phyloP scores from a whole-genome alignment of 2,329 filamentous ascomycete species.

The Stachybotrys chlorohalonatus region DNA sequence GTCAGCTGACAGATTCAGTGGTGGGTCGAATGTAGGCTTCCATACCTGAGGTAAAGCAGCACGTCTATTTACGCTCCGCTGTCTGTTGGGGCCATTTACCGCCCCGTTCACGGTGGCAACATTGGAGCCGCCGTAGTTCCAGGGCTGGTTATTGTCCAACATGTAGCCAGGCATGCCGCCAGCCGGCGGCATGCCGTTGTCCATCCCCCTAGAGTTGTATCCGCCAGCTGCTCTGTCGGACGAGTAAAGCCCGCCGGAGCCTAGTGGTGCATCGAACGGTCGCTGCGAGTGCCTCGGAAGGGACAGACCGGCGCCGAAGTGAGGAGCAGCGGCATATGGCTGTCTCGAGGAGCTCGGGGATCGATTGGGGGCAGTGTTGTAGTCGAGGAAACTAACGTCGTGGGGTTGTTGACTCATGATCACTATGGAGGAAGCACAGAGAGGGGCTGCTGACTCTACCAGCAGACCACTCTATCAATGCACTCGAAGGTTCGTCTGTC shows the following conservation, averaged over 20 bases:
- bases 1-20: conserved; percentile 25
- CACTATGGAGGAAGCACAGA: conserved; percentile 1
- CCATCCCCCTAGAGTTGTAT: conserved; percentile 51
- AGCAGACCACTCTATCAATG: conserved; percentile 9
- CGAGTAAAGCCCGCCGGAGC: conserved; percentile 56
- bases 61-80: conserved; percentile 45
- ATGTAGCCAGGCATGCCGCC: conserved; percentile 38
- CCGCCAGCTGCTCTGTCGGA: conserved; percentile 56
- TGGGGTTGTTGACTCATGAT: conserved; percentile 40
- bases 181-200: conserved; percentile 26
- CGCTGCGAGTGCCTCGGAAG: conserved; percentile 52
- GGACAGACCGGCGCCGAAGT: conserved; percentile 41
- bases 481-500: background rate
- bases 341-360: conserved; percentile 61
- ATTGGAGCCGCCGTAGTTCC: conserved; percentile 63
- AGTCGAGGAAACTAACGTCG: conserved; percentile 65
- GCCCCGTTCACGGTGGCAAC: conserved; percentile 55
- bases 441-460: conserved; percentile 11
- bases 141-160: conserved; percentile 66
- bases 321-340: conserved; percentile 32
- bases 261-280: conserved; percentile 65
- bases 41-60: conserved; percentile 67
- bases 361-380: conserved; percentile 50
- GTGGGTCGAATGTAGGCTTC: conserved; percentile 41
- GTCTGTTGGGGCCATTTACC: conserved; percentile 53